Evolutionary conservation across 78 protist species (phyloP).

Genomic region (Guillardia theta): DNA sequence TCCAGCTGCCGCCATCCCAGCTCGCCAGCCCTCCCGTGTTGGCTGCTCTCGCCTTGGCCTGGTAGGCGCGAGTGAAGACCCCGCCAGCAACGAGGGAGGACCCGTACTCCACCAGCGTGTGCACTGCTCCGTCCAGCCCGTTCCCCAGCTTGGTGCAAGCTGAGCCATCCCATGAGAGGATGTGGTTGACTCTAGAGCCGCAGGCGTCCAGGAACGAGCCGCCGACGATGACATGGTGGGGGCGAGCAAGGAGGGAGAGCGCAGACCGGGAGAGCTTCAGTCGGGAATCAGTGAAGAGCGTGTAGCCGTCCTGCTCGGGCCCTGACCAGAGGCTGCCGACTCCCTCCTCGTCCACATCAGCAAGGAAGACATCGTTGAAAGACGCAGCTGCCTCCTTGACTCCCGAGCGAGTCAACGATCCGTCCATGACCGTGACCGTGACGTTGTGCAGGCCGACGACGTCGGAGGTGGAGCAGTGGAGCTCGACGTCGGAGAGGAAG

Average conservation of each 20-base stretch:
- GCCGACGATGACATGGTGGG: not conserved
- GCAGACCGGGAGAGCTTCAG: not conserved
- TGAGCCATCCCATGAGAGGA: not conserved
- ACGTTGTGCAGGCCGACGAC: not conserved
- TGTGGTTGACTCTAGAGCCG: not conserved
- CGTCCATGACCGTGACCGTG: not conserved
- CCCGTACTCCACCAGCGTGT: not conserved
- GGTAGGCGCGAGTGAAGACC: not conserved
- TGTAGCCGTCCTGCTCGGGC: not conserved
- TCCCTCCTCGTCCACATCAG: not conserved
- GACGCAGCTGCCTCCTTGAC: not conserved
- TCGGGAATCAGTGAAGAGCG: not conserved
- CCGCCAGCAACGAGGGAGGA: not conserved
- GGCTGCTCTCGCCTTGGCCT: not conserved
- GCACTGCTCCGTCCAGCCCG: not conserved
- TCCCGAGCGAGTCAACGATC: not conserved
- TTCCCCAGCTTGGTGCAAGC: not conserved
- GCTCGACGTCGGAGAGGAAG: not conserved
- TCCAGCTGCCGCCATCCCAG: not conserved
- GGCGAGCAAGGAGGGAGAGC: not conserved
- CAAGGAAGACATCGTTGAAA: not conserved
- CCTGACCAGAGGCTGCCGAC: not conserved
- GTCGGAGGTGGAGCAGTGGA: not conserved
- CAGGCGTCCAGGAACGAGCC: not conserved
- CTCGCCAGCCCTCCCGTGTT: not conserved